These are phyloP conservation scores for Aphanomyces cochlioides DNA, from an alignment of 352 stramenopile species.

Conservation along the genomic window DNA sequence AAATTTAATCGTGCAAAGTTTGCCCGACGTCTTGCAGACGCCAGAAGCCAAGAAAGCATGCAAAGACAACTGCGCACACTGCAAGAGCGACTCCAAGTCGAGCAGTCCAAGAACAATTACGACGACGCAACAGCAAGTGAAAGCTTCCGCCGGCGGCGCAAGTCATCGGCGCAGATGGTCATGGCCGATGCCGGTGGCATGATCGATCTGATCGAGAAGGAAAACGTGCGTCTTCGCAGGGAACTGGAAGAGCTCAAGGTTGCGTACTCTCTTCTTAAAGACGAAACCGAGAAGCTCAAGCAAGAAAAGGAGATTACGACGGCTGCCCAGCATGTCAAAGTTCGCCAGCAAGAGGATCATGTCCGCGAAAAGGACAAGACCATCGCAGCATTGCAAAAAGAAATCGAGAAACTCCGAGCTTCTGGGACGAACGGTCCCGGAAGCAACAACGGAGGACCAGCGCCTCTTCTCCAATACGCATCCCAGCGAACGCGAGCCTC, in stretches of 20 bases:
- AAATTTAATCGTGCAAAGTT: constrained; percentile 58
- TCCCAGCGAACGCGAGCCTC: constrained; percentile 22
- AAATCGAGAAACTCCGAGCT: constrained; percentile 57
- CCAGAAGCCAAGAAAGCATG: constrained; percentile 60
- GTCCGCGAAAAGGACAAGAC: constrained; percentile 85
- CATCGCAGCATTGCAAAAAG: constrained; percentile 60
- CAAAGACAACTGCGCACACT: constrained; percentile 51
- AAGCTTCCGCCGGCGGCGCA: constrained; percentile 40
- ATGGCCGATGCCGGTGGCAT: constrained; percentile 84
- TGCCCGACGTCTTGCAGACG: constrained; percentile 45
- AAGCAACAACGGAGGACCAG: constrained; percentile 31
- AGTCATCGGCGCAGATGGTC: constrained; percentile 70
- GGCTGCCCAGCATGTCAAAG: constrained; percentile 80
- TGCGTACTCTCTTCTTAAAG: constrained; percentile 49
- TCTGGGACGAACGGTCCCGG: constrained; percentile 42
- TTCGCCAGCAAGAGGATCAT: constrained; percentile 66
- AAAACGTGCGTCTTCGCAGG: constrained; percentile 62
- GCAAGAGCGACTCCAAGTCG: constrained; percentile 57
- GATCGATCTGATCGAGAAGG: constrained; percentile 71
- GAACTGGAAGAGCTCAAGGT: constrained; percentile 69
- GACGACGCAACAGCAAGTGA: constrained; percentile 35
- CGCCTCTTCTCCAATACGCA: constrained; percentile 19
- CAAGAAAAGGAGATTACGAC: constrained; percentile 71
- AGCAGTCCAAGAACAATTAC: constrained; percentile 45
- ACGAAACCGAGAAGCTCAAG: constrained; percentile 65